Percentiles rank a stretch among this genome's conserved stretches.
Evolutionary conservation across 1,139 yeast genomes (phyloP).

Genomic region (Candida albicans): DNA sequence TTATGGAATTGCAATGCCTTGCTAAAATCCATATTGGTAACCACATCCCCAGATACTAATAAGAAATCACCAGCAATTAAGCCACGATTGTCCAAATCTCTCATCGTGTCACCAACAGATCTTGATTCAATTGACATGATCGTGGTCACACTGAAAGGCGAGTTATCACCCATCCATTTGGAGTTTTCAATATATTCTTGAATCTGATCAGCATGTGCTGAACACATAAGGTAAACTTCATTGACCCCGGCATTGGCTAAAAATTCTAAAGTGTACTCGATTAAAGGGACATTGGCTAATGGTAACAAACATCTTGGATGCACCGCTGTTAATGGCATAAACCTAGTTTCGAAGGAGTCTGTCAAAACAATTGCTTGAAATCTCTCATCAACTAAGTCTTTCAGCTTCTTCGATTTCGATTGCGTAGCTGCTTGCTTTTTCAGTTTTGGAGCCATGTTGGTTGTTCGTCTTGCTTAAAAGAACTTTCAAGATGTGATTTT

Average conservation of each 20-base stretch:
- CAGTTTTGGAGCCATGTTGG: conserved; percentile 22
- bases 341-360: conserved; percentile 88
- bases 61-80: conserved; percentile 86
- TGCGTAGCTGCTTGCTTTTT: conserved; percentile 47
- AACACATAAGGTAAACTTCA: conserved; percentile 87
- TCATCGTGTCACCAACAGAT: conserved; percentile 96
- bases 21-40: conserved; percentile 80
- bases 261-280: conserved; percentile 93
- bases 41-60: conserved; percentile 90
- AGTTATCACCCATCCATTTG: conserved; percentile 71
- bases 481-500: not conserved
- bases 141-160: conserved; percentile 79
- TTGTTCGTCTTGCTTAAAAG: not conserved
- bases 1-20: conserved; percentile 75
- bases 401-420: conserved; percentile 43
- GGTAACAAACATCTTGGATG: conserved; percentile 90
- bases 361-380: conserved; percentile 93
- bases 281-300: conserved; percentile 86
- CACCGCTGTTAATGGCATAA: conserved; percentile 85
- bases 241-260: conserved; percentile 87
- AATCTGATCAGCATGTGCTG: conserved; percentile 86
- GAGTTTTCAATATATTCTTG: conserved; percentile 79
- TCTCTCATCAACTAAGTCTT: conserved; percentile 65
- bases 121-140: conserved; percentile 85
- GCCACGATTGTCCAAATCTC: conserved; percentile 91